Base-by-base conservation (phyloP, 352 stramenopile species). In the Phytophthora multivora region DNA sequence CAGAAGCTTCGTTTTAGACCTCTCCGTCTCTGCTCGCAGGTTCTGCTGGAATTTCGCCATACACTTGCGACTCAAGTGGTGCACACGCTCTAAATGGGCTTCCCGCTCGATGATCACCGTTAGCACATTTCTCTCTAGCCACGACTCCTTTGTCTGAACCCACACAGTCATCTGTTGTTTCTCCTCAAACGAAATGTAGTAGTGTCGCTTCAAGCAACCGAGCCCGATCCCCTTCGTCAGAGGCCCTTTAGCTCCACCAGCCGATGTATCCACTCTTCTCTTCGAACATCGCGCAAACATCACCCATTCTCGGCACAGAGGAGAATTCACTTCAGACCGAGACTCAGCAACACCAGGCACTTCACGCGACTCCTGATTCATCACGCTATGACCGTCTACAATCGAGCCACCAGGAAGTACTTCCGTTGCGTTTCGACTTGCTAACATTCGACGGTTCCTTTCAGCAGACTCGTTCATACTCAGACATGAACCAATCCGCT, bases 291-390 rank as follows among this genome's bases (percentile, higher is more conserved):
- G 63, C 41, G 79, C 51, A 21, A 94, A 89, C 1, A 92, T 41
- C 0, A 92, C 78, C 86, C 86, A 94, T 54, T 90, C 83, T 51
- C 79, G 69, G 48, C 86, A 94, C 2, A 94, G 54, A 15, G 65
- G 43, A 0, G 78, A 66, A 47, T 51, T 81, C 6, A 74, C 65
- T 49, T 85, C 63, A 9, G 61, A 53, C 19, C 81, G 65, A 4
- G 83, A 90, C 5, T 51, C 28, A n/a, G 62, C 66, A 10, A 89
- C 26, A 50, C 82, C 68, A 12, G 18, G 26, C 49, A 25, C 21
- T 46, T 74, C 15, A 51, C 68, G n/a, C 30, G 61, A 53, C 60
- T 56, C 33, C 70, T 90, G 80, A 16, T 54, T 78, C 55, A 66
- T 84, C 12, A 92, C 66, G 13, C 68, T 65, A 23, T 71, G 66